Percentiles rank a stretch among this genome's conserved stretches.
phyloP scores from a whole-genome alignment of 2,329 filamentous ascomycete genomes.

The Diaporthe aspalathi region DNA sequence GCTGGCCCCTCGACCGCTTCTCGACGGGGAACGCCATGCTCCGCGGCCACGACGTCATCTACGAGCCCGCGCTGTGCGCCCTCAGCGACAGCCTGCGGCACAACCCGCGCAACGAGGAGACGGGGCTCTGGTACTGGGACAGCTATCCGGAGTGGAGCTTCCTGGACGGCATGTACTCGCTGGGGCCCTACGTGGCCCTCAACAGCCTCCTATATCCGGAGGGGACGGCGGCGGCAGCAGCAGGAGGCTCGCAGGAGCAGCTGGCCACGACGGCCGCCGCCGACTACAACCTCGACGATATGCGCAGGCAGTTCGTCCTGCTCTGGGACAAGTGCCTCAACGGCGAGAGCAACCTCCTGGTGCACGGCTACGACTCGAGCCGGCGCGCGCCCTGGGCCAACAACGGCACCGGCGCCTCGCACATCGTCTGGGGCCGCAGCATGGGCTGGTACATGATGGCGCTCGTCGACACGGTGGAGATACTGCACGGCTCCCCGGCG shows the following conservation, averaged over 20 bases:
- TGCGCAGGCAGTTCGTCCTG: constrained; percentile 55
- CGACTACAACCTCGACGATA: constrained; percentile 51
- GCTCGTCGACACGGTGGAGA: constrained; percentile 50
- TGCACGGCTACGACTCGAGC: constrained; percentile 64
- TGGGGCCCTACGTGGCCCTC: constrained; percentile 49
- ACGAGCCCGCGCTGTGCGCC: background rate
- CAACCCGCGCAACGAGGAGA: constrained; percentile 43
- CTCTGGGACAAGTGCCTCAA: constrained; percentile 55
- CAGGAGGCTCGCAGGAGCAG: background rate
- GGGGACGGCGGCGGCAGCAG: no score
- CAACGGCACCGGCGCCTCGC: constrained; percentile 55
- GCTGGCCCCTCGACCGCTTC: constrained; percentile 29
- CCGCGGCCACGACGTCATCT: background rate
- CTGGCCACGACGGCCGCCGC: background rate
- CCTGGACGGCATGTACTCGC: constrained; percentile 61
- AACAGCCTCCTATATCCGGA: constrained; percentile 44
- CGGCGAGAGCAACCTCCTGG: constrained; percentile 53
- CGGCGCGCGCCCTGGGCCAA: constrained; percentile 61
- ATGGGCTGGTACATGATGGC: constrained; percentile 52
- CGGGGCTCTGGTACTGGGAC: constrained; percentile 48
- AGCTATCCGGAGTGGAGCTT: constrained; percentile 61
- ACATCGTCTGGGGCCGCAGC: constrained; percentile 62
- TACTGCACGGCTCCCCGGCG: background rate
- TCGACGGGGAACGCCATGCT: constrained; percentile 15
- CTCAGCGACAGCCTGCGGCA: background rate